These are phyloP conservation scores for Rhizophagus clarus DNA, from an alignment of 192 early-diverging fungal species.

Conservation along the genomic window DNA sequence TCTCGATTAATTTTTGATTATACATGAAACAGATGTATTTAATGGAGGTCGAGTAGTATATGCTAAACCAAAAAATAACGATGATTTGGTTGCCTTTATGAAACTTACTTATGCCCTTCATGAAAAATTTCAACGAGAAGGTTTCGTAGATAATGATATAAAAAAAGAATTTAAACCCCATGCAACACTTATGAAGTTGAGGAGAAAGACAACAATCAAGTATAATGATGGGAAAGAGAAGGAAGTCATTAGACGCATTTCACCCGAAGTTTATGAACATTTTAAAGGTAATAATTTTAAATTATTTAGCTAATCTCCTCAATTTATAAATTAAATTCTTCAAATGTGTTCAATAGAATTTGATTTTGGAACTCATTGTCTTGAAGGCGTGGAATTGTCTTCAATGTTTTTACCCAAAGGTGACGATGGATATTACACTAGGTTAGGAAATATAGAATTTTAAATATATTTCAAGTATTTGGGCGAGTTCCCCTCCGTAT, in stretches of 20 bases:
- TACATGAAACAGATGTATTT: neutral
- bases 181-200: neutral
- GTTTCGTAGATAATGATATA: neutral
- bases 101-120: neutral
- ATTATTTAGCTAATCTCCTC: neutral
- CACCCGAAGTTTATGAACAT: neutral
- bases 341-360: neutral
- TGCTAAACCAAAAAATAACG: neutral
- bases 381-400: conserved; percentile 1
- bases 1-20: too few species aligned
- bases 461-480: neutral
- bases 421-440: conserved; percentile 11
- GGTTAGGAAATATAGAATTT: neutral
- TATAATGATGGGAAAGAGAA: neutral
- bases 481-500: too few species aligned
- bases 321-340: neutral
- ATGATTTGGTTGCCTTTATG: neutral
- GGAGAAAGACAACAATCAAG: neutral
- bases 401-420: conserved; percentile 3
- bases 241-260: neutral
- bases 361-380: conserved; percentile 13
- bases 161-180: conserved; percentile 1
- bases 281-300: neutral
- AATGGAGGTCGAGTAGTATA: neutral
- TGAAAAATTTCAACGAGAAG: neutral